Evolutionary conservation across 495 filamentous ascomycete species (phyloP).

Genomic region (Podospora pseudoanserina): DNA sequence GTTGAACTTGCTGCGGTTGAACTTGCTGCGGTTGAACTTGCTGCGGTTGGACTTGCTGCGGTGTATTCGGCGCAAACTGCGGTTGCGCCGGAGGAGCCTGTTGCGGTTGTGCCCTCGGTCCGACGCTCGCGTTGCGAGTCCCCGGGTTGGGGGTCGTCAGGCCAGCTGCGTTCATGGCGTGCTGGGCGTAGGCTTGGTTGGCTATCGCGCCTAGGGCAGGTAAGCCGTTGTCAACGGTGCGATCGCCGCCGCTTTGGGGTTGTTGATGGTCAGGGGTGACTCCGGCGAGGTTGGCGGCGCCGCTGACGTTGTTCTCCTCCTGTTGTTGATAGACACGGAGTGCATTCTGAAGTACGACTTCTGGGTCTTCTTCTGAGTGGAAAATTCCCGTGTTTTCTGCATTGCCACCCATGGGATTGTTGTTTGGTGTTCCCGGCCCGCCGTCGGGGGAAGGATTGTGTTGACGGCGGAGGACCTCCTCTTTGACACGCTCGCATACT

Average conservation of each 20-base stretch:
- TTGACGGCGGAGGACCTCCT: constrained; percentile 44
- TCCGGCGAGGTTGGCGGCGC: constrained; percentile 39
- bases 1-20: background rate
- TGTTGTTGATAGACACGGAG: constrained; percentile 47
- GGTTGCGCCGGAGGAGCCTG: background rate
- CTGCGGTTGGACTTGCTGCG: background rate
- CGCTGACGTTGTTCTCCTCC: constrained; percentile 44
- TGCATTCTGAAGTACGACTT: constrained; percentile 49
- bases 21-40: background rate
- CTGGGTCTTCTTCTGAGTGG: constrained; percentile 45
- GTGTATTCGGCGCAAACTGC: background rate
- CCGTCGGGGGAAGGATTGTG: background rate
- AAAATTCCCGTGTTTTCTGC: constrained; percentile 20
- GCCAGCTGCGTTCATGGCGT: constrained; percentile 20
- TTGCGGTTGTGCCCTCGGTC: constrained; percentile 8
- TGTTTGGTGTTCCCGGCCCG: background rate
- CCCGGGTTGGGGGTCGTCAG: constrained; percentile 18
- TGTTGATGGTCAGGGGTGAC: background rate
- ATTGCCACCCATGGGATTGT: constrained; percentile 12
- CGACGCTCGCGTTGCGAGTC: constrained; percentile 10
- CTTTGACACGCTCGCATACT: constrained; percentile 48
- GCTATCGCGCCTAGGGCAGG: constrained; percentile 33
- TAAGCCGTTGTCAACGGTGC: constrained; percentile 42
- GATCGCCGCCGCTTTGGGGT: constrained; percentile 36
- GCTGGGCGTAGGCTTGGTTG: constrained; percentile 33